Conservation (phyloP, 2,329 filamentous ascomycete genomes). For the Pochonia chlamydosporia region DNA sequence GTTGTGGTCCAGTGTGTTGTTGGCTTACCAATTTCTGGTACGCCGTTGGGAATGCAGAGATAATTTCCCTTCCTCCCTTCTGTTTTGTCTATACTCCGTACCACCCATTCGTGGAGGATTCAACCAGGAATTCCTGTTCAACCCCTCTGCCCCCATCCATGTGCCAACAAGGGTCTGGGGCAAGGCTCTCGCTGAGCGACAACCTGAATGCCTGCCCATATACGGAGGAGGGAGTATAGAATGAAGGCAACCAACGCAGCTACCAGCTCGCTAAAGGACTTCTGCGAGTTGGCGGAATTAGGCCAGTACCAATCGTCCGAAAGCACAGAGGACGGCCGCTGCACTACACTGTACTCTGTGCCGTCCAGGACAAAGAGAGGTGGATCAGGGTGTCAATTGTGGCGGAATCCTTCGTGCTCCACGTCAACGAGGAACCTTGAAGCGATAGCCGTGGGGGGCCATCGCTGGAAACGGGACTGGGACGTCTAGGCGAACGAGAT, state of each 20-base stretch:
- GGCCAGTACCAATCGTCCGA: no score
- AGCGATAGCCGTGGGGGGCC: neutral
- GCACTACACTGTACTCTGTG: no score
- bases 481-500: neutral
- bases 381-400: neutral
- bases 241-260: no score
- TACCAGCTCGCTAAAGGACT: no score
- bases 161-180: neutral
- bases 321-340: no score
- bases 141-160: no score
- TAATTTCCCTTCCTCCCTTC: neutral
- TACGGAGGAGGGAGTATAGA: no score
- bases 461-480: neutral
- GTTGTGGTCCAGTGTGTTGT: no score
- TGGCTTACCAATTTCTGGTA: slow-evolving; percentile 1
- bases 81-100: neutral
- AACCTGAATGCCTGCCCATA: neutral
- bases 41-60: neutral
- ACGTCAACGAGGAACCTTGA: no score
- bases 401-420: neutral
- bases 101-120: neutral
- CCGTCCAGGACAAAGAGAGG: no score
- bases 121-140: no score
- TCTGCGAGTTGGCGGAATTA: no score
- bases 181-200: slow-evolving; percentile 4